phyloP scores from a whole-genome alignment of 2,329 filamentous ascomycete species.

The Elsinoe perseae region DNA sequence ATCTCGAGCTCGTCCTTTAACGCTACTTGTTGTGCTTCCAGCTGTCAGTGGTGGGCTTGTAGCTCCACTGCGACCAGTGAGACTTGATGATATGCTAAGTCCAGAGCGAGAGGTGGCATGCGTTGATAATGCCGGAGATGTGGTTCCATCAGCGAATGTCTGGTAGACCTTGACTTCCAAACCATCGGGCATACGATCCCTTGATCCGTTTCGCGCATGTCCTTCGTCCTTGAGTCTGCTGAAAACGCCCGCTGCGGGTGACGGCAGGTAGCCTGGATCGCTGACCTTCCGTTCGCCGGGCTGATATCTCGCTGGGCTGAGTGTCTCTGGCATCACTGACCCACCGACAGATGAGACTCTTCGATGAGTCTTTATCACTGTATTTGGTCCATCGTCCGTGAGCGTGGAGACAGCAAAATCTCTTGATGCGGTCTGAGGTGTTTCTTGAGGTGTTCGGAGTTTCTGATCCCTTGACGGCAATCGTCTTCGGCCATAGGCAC shows the following conservation, averaged over 20 bases:
- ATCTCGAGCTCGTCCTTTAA: slow-evolving; percentile 61
- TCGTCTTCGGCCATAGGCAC: slow-evolving; percentile 55
- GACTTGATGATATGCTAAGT: slow-evolving; percentile 5
- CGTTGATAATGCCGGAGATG: slow-evolving; percentile 19
- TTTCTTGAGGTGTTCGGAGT: slow-evolving; percentile 43
- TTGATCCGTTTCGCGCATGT: slow-evolving; percentile 60
- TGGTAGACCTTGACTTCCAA: slow-evolving; percentile 47
- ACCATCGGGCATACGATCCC: slow-evolving; percentile 69
- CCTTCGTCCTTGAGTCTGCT: slow-evolving; percentile 54
- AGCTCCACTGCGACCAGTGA: slow-evolving; percentile 34
- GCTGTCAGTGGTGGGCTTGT: slow-evolving; percentile 32
- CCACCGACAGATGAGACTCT: slow-evolving; percentile 22
- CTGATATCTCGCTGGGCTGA: slow-evolving; percentile 9
- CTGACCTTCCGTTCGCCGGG: slow-evolving; percentile 8
- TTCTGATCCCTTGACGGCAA: slow-evolving; percentile 54
- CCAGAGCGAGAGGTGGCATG: slow-evolving; percentile 10
- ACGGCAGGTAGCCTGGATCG: slow-evolving; percentile 52
- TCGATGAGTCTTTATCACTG: slow-evolving; percentile 17
- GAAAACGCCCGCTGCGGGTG: slow-evolving; percentile 59
- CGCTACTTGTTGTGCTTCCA: slow-evolving; percentile 45
- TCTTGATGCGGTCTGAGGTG: slow-evolving; percentile 58
- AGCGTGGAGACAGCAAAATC: slow-evolving; percentile 26
- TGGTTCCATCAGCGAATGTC: slow-evolving; percentile 27
- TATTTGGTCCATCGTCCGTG: slow-evolving; percentile 9
- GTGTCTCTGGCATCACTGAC: background rate